A percentile compares a stretch with the other conserved stretches of the same genome.
Conservation (phyloP, 371 early-diverging fungal species). For the Mortierella sp. region DNA sequence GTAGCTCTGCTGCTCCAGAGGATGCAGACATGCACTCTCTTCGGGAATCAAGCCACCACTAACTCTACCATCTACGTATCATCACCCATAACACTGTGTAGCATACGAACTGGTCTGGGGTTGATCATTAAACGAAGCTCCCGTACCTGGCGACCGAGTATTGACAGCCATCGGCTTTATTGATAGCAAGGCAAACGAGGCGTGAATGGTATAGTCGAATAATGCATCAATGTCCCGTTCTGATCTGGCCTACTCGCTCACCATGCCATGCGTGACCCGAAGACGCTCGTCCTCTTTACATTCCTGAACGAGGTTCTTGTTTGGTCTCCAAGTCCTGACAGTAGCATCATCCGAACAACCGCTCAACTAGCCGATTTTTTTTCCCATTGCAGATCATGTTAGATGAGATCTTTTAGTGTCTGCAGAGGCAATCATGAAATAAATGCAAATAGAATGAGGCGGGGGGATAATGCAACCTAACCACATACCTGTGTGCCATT, state of each 20-base stretch:
- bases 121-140: too few species aligned
- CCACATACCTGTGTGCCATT: constrained; percentile 45
- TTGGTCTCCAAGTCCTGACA: constrained; percentile 49
- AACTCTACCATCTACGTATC: not conserved
- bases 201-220: not conserved
- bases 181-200: too few species aligned
- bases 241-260: constrained; percentile 17
- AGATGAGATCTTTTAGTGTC: not conserved
- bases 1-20: constrained; percentile 28
- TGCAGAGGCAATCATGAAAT: too few species aligned
- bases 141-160: too few species aligned
- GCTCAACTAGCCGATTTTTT: constrained; percentile 30
- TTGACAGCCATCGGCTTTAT: too few species aligned
- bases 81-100: not conserved
- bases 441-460: not conserved
- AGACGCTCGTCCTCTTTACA: constrained; percentile 27
- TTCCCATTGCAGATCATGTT: not conserved
- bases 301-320: constrained; percentile 25
- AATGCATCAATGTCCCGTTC: not conserved
- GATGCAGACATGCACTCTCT: constrained; percentile 20
- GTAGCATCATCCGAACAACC: constrained; percentile 54
- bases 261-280: constrained; percentile 38
- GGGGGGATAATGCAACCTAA: too few species aligned
- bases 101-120: not conserved
- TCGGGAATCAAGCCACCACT: constrained; percentile 18